Percentiles rank a stretch among this genome's conserved stretches.
These are phyloP conservation scores for Colletotrichum karsti DNA, from an alignment of 2,329 filamentous ascomycete genomes.

Conservation along the genomic window DNA sequence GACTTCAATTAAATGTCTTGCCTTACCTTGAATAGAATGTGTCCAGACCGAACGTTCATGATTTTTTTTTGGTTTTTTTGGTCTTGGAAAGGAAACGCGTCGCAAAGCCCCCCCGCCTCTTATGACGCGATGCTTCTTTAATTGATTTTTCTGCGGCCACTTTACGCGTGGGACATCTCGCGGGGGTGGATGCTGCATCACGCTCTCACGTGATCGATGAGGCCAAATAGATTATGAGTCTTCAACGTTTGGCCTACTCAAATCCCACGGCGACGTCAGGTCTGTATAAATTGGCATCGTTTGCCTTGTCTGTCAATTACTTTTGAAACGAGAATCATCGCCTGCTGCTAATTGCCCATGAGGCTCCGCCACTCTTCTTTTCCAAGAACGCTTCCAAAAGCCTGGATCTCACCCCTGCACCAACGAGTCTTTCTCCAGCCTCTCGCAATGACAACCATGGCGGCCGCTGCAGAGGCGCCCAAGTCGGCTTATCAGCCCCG, in stretches of 20 bases:
- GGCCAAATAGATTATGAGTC: background rate
- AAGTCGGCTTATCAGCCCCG: conserved; percentile 52
- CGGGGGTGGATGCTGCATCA: conserved; percentile 7
- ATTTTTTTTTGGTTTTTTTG: background rate
- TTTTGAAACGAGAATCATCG: background rate
- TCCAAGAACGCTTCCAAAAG: background rate
- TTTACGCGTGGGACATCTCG: conserved; percentile 15
- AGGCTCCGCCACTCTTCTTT: background rate
- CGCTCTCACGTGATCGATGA: conserved; percentile 20
- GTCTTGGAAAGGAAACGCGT: background rate
- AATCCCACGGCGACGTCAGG: background rate
- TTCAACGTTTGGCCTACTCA: background rate
- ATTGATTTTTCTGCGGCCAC: conserved; percentile 12
- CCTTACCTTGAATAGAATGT: too few species aligned
- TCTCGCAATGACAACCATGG: conserved; percentile 6
- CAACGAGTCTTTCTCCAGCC: background rate
- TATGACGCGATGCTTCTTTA: conserved; percentile 4
- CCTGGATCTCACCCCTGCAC: background rate
- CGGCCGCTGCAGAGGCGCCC: conserved; percentile 1
- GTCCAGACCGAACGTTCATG: too few species aligned
- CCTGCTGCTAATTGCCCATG: background rate
- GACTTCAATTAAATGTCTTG: background rate
- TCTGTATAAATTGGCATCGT: background rate
- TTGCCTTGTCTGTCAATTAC: background rate
- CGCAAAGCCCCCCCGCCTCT: background rate